These are phyloP conservation scores for Incumbomyces delicatus DNA, from an alignment of 2,329 filamentous ascomycete species.

Conservation along the genomic window DNA sequence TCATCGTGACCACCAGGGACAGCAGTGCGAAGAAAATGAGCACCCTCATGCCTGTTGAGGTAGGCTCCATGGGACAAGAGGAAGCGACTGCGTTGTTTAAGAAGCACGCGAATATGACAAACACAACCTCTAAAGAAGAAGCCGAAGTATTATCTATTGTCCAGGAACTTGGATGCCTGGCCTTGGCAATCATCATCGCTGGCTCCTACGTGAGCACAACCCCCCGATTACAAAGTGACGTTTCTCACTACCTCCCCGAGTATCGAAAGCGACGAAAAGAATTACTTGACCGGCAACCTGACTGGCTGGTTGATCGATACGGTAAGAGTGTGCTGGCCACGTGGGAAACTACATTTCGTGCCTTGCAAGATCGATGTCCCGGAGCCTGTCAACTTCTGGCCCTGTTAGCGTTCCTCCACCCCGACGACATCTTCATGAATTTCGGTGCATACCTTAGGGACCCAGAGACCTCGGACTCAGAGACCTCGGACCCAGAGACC, in stretches of 20 bases:
- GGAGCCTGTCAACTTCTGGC: slow-evolving; percentile 14
- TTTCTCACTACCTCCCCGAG: slow-evolving; percentile 7
- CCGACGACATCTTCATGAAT: slow-evolving; percentile 8
- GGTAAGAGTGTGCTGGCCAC: slow-evolving; percentile 21
- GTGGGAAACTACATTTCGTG: slow-evolving; percentile 19
- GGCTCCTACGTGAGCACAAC: slow-evolving; percentile 16
- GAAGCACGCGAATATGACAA: background rate
- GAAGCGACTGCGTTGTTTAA: too few species aligned
- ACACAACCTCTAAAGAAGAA: background rate
- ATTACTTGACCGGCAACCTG: slow-evolving; percentile 14
- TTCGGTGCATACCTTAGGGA: slow-evolving; percentile 3
- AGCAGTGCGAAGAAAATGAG: too few species aligned
- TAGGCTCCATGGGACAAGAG: too few species aligned
- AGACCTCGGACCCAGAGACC: background rate
- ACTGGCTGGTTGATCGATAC: slow-evolving; percentile 17
- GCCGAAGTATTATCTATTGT: slow-evolving; percentile 15
- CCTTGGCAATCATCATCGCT: slow-evolving; percentile 19
- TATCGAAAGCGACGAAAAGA: background rate
- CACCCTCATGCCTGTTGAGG: too few species aligned
- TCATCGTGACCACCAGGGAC: too few species aligned
- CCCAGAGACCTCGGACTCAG: background rate
- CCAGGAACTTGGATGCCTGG: slow-evolving; percentile 18
- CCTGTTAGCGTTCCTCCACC: slow-evolving; percentile 7
- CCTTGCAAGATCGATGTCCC: slow-evolving; percentile 11
- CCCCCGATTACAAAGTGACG: slow-evolving; percentile 14